Conservation (phyloP, 768 basidiomycete species). For the Rickenella mellea region DNA sequence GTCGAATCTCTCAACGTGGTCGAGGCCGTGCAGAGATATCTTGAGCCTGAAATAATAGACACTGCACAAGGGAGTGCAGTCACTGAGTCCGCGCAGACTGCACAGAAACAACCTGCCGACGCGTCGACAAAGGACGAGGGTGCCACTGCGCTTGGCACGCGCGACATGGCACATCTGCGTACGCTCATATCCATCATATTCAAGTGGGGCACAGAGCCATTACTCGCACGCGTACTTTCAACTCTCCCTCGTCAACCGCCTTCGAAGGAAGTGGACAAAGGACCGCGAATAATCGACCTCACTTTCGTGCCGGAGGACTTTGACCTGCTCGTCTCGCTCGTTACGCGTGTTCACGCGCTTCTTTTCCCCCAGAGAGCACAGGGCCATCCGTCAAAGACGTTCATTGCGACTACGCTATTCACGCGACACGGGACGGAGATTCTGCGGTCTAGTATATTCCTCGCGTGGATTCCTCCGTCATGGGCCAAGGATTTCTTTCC, state of each 20-base stretch:
- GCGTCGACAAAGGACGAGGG: not conserved
- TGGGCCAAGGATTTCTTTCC: slow-evolving; percentile 26
- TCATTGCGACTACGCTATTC: slow-evolving; percentile 50
- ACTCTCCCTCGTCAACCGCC: slow-evolving; percentile 20
- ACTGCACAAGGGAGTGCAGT: no score
- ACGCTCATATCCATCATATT: slow-evolving; percentile 61
- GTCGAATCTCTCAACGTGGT: not conserved
- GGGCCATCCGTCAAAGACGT: slow-evolving; percentile 42
- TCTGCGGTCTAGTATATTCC: slow-evolving; percentile 45
- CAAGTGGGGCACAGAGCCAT: slow-evolving; percentile 58
- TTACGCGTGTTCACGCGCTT: slow-evolving; percentile 34
- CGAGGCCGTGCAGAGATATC: not conserved
- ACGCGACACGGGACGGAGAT: slow-evolving; percentile 50
- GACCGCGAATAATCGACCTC: slow-evolving; percentile 35
- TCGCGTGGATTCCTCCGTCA: slow-evolving; percentile 68
- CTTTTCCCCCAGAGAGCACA: slow-evolving; percentile 45
- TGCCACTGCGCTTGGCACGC: slow-evolving; percentile 38
- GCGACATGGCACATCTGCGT: slow-evolving; percentile 54
- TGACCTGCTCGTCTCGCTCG: slow-evolving; percentile 30
- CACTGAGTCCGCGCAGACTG: no score
- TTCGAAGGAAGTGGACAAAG: slow-evolving; percentile 7
- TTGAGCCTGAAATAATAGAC: no score
- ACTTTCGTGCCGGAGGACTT: slow-evolving; percentile 34
- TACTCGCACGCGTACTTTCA: slow-evolving; percentile 34
- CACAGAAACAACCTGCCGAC: not conserved